Evolutionary conservation across 345 rosid genomes (phyloP), one percentile per base, ranked within the genome.

Genomic region (Hibiscus syriacus): DNA sequence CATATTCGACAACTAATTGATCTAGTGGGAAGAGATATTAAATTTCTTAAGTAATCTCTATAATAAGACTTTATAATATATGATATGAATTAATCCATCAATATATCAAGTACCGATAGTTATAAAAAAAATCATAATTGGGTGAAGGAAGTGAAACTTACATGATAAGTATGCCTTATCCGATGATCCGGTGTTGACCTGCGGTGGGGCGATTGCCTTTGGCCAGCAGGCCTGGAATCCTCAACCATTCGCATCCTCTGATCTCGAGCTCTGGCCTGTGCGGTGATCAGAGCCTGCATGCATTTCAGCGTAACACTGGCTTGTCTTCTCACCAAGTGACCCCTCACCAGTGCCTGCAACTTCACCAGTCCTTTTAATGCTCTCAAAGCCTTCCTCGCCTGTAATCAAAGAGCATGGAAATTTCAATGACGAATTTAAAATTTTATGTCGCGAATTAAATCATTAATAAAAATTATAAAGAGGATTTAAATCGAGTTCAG

Each of bases 341-440:
- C 97, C 68, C 97, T 88, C 39, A 90, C 87, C 63, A 93, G 48
- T 50, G 97, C 96, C 78, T 93, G 96, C 79, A 93, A 49, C 84
- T 93, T 92, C 74, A 90, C 97, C 27, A 93, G 63, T 12, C 97
- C 97, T 75, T 57, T 88, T 72, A 93, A 74, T 0, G 98, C 98
- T 70, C 84, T 68, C 68, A 93, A 70, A 16, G 98, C 98, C 76
- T 88, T 90, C 50, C 90, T 86, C 25, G 98, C 98, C 98, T 93
- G 79, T 19, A 49, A 68, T 17, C 52, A 25, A 59, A 64, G n/a
- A 54, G 2, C 53, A 48, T 0, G 57, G 53, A 59, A n/a, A n/a
- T n/a, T n/a, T n/a, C n/a, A n/a, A n/a, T n/a, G n/a, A n/a, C n/a
- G n/a, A n/a, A n/a, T n/a, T n/a, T n/a, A n/a, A n/a, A n/a, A n/a